Percentiles rank a stretch among this genome's conserved stretches.
Conservation (phyloP, 495 filamentous ascomycete species). For the Annulohypoxylon moriforme region DNA sequence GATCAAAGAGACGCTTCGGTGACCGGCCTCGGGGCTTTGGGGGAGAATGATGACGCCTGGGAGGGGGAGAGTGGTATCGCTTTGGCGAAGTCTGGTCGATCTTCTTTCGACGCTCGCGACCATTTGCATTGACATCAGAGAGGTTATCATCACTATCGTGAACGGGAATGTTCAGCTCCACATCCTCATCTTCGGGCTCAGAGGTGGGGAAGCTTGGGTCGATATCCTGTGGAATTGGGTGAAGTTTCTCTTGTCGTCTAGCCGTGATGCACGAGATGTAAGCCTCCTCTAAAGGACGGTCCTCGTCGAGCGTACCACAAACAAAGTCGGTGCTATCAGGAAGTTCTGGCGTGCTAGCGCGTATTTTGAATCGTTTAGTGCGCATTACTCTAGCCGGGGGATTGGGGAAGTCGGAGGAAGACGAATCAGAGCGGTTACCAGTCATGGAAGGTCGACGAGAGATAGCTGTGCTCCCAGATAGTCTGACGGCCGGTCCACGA, state of each 20-base stretch:
- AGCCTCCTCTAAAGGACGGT: slow-evolving; percentile 90
- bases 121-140: slow-evolving; percentile 59
- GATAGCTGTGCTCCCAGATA: slow-evolving; percentile 53
- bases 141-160: slow-evolving; percentile 66
- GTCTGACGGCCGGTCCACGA: slow-evolving; percentile 58
- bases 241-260: slow-evolving; percentile 80
- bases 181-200: slow-evolving; percentile 85
- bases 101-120: slow-evolving; percentile 53
- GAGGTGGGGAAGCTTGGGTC: slow-evolving; percentile 97
- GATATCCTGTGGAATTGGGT: slow-evolving; percentile 89
- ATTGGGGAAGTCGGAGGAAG: slow-evolving; percentile 38
- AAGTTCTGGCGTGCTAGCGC: slow-evolving; percentile 80
- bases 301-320: slow-evolving; percentile 95
- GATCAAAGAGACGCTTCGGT: slow-evolving; percentile 70
- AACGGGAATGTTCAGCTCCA: slow-evolving; percentile 64
- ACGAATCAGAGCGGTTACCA: slow-evolving; percentile 57
- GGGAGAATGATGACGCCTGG: slow-evolving; percentile 59
- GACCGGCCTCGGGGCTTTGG: slow-evolving; percentile 60
- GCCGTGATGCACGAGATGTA: slow-evolving; percentile 88
- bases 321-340: slow-evolving; percentile 99
- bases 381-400: slow-evolving; percentile 37
- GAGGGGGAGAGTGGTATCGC: slow-evolving; percentile 60
- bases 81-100: slow-evolving; percentile 51
- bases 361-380: slow-evolving; percentile 65
- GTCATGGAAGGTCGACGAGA: slow-evolving; percentile 54